Evolutionary conservation across 2,329 filamentous ascomycete genomes (phyloP).

Genomic region (Dendryphion nanum): DNA sequence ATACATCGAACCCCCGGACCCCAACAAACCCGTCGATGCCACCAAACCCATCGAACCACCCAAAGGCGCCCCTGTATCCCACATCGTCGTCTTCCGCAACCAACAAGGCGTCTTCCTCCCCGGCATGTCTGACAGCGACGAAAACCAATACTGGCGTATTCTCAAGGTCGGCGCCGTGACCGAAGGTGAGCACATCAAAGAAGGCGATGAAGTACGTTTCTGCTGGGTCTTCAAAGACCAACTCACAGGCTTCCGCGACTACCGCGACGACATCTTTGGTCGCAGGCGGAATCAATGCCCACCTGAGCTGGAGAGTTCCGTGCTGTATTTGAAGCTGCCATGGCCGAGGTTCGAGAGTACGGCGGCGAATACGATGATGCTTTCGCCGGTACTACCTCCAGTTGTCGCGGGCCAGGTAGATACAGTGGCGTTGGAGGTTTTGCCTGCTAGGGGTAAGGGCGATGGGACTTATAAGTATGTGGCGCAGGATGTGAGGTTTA

Average conservation of each 20-base stretch:
- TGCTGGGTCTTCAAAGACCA: constrained; percentile 5
- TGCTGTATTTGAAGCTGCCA: not conserved
- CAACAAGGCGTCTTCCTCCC: constrained; percentile 2
- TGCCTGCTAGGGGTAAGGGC: not conserved
- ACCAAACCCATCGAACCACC: too few relatives aligned
- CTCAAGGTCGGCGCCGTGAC: not conserved
- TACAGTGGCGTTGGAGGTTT: not conserved
- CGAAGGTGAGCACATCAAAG: constrained; percentile 4
- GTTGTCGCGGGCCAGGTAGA: not conserved
- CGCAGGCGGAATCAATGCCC: constrained; percentile 1
- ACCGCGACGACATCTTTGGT: constrained; percentile 3
- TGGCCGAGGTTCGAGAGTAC: not conserved
- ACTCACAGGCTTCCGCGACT: constrained; percentile 3
- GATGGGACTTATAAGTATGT: constrained; percentile 3
- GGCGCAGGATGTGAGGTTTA: constrained; percentile 1
- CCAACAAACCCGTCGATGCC: too few relatives aligned
- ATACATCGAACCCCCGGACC: too few relatives aligned
- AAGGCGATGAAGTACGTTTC: constrained; percentile 3
- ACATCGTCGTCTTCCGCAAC: constrained; percentile 1
- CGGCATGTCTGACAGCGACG: constrained; percentile 1
- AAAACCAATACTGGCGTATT: constrained; percentile 3
- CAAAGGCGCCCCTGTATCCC: too few relatives aligned
- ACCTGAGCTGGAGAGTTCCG: not conserved
- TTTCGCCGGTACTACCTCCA: not conserved
- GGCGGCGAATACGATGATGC: not conserved